These are phyloP conservation scores for Penicillium sp. DNA, from an alignment of 2,329 filamentous ascomycete species.

Conservation along the genomic window DNA sequence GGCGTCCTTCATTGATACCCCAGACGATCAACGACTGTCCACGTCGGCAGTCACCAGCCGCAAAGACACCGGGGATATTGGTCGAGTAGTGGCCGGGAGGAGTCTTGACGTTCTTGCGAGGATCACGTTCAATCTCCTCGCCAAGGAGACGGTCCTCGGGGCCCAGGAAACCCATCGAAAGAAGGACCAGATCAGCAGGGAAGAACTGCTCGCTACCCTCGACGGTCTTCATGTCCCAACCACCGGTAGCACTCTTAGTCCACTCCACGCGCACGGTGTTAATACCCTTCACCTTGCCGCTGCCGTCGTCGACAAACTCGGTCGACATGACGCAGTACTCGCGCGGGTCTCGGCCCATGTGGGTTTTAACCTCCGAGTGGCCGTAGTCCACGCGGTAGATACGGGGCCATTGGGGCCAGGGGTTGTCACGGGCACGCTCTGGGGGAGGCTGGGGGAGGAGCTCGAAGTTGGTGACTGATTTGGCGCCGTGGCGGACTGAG, in stretches of 20 bases:
- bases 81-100: slow-evolving; percentile 84
- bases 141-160: slow-evolving; percentile 87
- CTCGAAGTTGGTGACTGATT: slow-evolving; percentile 96
- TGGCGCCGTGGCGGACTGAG: slow-evolving; percentile 91
- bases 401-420: slow-evolving; percentile 97
- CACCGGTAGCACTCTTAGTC: slow-evolving; percentile 85
- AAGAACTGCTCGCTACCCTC: slow-evolving; percentile 95
- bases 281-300: slow-evolving; percentile 89
- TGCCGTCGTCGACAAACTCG: slow-evolving; percentile 89
- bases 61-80: slow-evolving; percentile 86
- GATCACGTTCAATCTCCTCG: slow-evolving; percentile 87
- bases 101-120: slow-evolving; percentile 95
- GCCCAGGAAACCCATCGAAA: slow-evolving; percentile 97
- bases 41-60: slow-evolving; percentile 91
- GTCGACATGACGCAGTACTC: slow-evolving; percentile 99
- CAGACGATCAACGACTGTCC: slow-evolving; percentile 96
- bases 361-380: slow-evolving; percentile 91
- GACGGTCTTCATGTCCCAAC: slow-evolving; percentile 98
- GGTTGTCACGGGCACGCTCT: slow-evolving; percentile 90
- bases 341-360: slow-evolving; percentile 93
- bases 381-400: slow-evolving; percentile 99
- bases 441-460: slow-evolving; percentile 88
- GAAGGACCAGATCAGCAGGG: slow-evolving; percentile 88
- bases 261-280: slow-evolving; percentile 95
- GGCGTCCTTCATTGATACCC: slow-evolving; percentile 97